phyloP scores from a whole-genome alignment of 768 basidiomycete genomes.

The Mycena capillaripes region DNA sequence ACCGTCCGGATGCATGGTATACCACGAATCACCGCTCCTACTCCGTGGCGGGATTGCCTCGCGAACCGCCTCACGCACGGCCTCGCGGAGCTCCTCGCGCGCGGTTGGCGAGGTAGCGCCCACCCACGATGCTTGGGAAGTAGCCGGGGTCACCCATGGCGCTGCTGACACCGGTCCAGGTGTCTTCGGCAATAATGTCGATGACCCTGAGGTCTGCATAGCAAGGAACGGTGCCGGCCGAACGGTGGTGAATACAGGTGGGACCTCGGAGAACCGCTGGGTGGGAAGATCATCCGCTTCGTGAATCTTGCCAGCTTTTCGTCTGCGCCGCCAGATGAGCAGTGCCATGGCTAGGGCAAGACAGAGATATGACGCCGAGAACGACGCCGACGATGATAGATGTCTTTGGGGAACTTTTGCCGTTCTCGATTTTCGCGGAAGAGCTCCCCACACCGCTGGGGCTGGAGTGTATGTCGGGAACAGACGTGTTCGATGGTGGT shows the following conservation, averaged over 20 bases:
- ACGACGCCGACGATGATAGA: background rate
- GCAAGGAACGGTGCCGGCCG: background rate
- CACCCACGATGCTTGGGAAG: too few relatives aligned
- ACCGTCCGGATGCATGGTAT: background rate
- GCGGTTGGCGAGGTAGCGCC: background rate
- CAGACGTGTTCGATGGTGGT: background rate
- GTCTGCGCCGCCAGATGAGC: background rate
- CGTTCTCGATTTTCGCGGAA: background rate
- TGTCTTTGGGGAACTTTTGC: background rate
- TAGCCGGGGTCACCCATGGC: background rate
- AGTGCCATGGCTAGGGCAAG: background rate
- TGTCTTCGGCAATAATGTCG: background rate
- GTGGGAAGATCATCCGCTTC: background rate
- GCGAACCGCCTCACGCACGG: background rate
- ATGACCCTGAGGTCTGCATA: background rate
- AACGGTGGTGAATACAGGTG: background rate
- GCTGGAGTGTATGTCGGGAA: background rate
- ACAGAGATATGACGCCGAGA: background rate
- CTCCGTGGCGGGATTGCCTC: background rate
- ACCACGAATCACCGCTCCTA: background rate
- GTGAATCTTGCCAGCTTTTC: background rate
- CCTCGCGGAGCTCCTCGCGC: background rate
- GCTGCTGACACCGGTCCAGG: background rate
- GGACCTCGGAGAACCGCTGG: background rate
- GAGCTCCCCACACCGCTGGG: background rate